Conservation (phyloP, 805 yeast species). For the Wickerhamomyces bovis region DNA sequence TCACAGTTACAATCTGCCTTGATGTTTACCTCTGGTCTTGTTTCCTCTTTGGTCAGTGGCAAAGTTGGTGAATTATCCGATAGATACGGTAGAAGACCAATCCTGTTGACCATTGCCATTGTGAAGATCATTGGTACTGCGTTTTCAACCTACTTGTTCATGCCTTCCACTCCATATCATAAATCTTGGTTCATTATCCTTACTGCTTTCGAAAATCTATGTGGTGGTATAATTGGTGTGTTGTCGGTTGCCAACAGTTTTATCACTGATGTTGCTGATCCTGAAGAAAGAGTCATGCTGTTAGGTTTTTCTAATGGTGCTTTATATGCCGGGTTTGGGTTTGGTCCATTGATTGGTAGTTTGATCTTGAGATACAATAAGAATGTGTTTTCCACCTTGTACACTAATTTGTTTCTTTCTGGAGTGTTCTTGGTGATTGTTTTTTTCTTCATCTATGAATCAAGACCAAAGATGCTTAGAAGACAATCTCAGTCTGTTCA, state of each 20-base stretch:
- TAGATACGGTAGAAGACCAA: slow-evolving; percentile 51
- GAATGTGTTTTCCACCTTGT: slow-evolving; percentile 27
- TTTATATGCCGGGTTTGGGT: slow-evolving; percentile 51
- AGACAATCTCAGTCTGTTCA: slow-evolving; percentile 42
- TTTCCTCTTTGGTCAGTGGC: slow-evolving; percentile 49
- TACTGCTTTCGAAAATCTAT: slow-evolving; percentile 39
- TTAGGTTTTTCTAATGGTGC: slow-evolving; percentile 57
- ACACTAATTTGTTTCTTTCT: slow-evolving; percentile 23
- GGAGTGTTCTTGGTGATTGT: slow-evolving; percentile 31
- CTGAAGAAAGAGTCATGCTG: slow-evolving; percentile 48
- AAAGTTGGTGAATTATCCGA: slow-evolving; percentile 62
- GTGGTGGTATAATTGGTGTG: slow-evolving; percentile 60
- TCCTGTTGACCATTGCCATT: slow-evolving; percentile 32
- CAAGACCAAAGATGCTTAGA: slow-evolving; percentile 52
- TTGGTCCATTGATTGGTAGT: slow-evolving; percentile 61
- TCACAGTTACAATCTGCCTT: slow-evolving; percentile 45
- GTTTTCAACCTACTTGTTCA: slow-evolving; percentile 23
- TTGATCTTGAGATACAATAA: slow-evolving; percentile 25
- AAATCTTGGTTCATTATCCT: slow-evolving; percentile 35
- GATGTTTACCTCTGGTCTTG: slow-evolving; percentile 35
- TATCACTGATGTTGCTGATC: slow-evolving; percentile 65
- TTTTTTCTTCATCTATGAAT: slow-evolving; percentile 48
- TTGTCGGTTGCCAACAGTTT: slow-evolving; percentile 62
- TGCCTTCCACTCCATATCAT: slow-evolving; percentile 31
- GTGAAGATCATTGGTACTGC: slow-evolving; percentile 21